Evolutionary conservation across 441 rosid genomes (phyloP), one percentile per base, ranked within the genome.

Genomic region (Populus hybrid): DNA sequence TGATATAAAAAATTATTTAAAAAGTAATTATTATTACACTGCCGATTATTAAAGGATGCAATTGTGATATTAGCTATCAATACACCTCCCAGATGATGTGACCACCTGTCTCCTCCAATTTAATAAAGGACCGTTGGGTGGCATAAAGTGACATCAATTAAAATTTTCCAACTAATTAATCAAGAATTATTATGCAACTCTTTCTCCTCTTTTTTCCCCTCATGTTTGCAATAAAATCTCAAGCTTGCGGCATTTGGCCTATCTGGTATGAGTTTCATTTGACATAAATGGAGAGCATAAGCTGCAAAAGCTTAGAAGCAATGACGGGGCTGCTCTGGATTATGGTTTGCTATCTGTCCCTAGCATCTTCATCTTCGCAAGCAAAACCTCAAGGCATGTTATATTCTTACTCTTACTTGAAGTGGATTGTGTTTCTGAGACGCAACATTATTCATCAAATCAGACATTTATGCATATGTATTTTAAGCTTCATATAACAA

Each of bases 351-450:
- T 74, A 0, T 32, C 71, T 77, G 21, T 6, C 70, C 70, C 70
- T 78, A 7, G 65, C 84, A 75, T 50, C 79, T 1, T 35, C 73
- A 32, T 68, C 79, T 36, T 75, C 84, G 1, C 57, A 53, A 16
- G 81, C 79, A n/a, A 7, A 46, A 40, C 35, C 26, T 36, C 21
- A 68, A 75, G 32, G 32, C 32, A 30, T 30, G 32, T 77, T 16
- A 46, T 9, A 69, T 24, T 69, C 42, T 76, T n/a, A 35, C 16
- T 24, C 66, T 71, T 70, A 68, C 67, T 28, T 9, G 4, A 34
- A 40, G 6, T 46, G 5, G 4, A 16, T 28, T 72, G 28, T 24
- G 30, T 38, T n/a, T 75, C 18, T 36, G 57, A 6, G 28, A 18
- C n/a, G 2, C 6, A 18, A 11, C 69, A 23, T 32, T 40, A 19